A percentile compares a stretch with the other conserved stretches of the same genome.
Evolutionary conservation across 2,329 filamentous ascomycete genomes (phyloP).

Genomic region (Alternaria angustiovoidea): DNA sequence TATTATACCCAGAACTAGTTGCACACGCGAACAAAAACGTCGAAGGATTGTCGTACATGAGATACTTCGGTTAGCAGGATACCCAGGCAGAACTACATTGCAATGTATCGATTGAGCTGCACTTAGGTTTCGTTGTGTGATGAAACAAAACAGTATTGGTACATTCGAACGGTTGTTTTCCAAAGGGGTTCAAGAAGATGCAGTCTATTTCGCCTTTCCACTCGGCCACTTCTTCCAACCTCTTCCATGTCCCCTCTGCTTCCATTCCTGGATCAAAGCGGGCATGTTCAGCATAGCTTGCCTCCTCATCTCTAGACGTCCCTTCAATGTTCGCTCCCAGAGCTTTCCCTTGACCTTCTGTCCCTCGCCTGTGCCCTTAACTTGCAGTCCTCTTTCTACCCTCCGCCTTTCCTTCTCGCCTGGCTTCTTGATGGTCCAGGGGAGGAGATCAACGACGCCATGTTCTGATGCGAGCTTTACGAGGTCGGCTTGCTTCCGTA

Average conservation of each 20-base stretch:
- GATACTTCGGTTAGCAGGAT: slow-evolving; percentile 9
- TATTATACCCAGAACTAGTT: slow-evolving; percentile 14
- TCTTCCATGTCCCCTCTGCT: slow-evolving; percentile 75
- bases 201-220: slow-evolving; percentile 34
- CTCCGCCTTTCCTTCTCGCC: slow-evolving; percentile 74
- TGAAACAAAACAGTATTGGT: not conserved
- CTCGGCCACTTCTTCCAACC: slow-evolving; percentile 79
- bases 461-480: slow-evolving; percentile 83
- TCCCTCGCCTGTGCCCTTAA: slow-evolving; percentile 92
- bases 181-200: not conserved
- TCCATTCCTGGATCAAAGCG: slow-evolving; percentile 89
- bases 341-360: slow-evolving; percentile 94
- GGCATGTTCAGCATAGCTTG: slow-evolving; percentile 96
- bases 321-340: slow-evolving; percentile 86
- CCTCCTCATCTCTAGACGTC: slow-evolving; percentile 85
- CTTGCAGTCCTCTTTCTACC: slow-evolving; percentile 79
- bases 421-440: slow-evolving; percentile 77
- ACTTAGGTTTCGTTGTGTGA: not conserved
- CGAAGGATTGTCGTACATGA: slow-evolving; percentile 5
- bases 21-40: not conserved
- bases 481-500: slow-evolving; percentile 88
- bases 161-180: not conserved
- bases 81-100: slow-evolving; percentile 2
- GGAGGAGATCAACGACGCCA: slow-evolving; percentile 82
- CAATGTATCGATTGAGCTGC: not conserved